Percentiles rank a stretch among this genome's conserved stretches.
Evolutionary conservation across 2,329 filamentous ascomycete species (phyloP).

Genomic region (Metarhizium anisopliae): DNA sequence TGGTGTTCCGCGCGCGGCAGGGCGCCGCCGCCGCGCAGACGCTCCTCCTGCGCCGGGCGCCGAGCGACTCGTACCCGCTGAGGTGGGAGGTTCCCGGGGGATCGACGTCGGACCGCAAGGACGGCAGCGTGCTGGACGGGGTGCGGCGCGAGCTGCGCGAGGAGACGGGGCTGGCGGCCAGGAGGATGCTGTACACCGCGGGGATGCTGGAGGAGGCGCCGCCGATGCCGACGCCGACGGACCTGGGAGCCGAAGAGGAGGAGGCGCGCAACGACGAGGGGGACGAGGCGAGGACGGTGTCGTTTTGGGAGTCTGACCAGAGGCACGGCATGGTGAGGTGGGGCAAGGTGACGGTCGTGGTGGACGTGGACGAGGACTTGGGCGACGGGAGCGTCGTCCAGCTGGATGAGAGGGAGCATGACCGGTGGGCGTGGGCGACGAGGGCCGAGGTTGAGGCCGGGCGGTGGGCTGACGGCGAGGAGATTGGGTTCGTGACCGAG

Average conservation of each 20-base stretch:
- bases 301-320: constrained; percentile 14
- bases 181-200: constrained; percentile 15
- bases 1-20: constrained; percentile 9
- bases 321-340: constrained; percentile 8
- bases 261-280: constrained; percentile 9
- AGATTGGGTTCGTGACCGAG: constrained; percentile 23
- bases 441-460: constrained; percentile 23
- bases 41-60: constrained; percentile 11
- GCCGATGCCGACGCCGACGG: too few species aligned
- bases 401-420: constrained; percentile 21
- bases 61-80: constrained; percentile 11
- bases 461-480: constrained; percentile 13
- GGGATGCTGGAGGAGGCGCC: constrained; percentile 2
- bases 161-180: constrained; percentile 30
- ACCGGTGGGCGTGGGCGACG: constrained; percentile 28
- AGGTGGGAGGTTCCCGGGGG: constrained; percentile 14
- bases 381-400: constrained; percentile 7
- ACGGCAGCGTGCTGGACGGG: constrained; percentile 32
- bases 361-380: constrained; percentile 16
- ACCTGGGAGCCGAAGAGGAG: constrained; percentile 6
- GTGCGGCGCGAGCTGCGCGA: constrained; percentile 37
- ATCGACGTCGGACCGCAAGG: constrained; percentile 25
- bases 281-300: constrained; percentile 11
- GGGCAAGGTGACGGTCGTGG: constrained; percentile 20
- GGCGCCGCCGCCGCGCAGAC: neutral